Base-by-base conservation (phyloP, 805 yeast species). In the Candida ovalis region DNA sequence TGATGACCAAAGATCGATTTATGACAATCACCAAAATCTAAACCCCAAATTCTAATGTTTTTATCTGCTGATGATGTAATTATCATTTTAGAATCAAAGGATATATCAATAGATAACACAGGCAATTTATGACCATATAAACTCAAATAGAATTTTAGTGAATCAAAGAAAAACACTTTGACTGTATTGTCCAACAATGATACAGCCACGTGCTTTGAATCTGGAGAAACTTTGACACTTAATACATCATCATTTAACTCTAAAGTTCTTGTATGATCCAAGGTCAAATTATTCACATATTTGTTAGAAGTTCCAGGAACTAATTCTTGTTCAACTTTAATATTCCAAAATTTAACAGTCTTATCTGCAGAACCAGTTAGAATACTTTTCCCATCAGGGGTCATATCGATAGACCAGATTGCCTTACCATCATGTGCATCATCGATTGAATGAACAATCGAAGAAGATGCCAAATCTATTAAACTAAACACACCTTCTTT, bases 1-100 rank as follows among this genome's bases (percentile, higher is more conserved):
- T 90, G 96, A 65, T 94, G 99, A 1, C 96, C 99, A 66, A 94
- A 94, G 24, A 94, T 81, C 1, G 98, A 92, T 64, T 86, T 86
- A 68, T 94, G 99, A 74, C 99, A 94, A 68, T 94, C 99, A 69
- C 99, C 99, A 68, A 94, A 94, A 66, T 94, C 99, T 49, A 94
- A 72, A 44, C 99, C 99, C 99, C 99, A 94, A 49, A 94, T 86
- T 69, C 95, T 90, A 63, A 94, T 88, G 67, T 94, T 94, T 68
- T 94, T 94, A 69, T 94, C 99, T 0, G 99, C 99, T 1, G 97
- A 89, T 3, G 97, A 88, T 0, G 98, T 88, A 46, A 92, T 82
- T 52, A 94, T 77, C 57, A 94, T 66, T 67, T 94, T 92, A 35
- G 92, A 83, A 66, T 94, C 99, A 57, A 67, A 75, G 1, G 98